These are phyloP conservation scores for Backusella psychrophila DNA, from an alignment of 192 early-diverging fungal species.

Conservation along the genomic window DNA sequence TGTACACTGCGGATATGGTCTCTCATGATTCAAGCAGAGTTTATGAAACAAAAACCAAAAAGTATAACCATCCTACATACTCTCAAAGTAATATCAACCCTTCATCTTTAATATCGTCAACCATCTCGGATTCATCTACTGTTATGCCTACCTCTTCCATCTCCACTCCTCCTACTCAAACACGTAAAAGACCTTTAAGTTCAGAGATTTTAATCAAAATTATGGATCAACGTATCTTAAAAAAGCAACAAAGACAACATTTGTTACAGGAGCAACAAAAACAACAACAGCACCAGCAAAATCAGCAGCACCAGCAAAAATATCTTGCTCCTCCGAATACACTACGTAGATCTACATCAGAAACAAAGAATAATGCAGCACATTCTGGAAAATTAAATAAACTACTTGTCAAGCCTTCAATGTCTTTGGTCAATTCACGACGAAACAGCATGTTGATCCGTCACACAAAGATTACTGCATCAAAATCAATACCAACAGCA, in stretches of 20 bases:
- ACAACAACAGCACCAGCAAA: neutral
- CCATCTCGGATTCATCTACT: neutral
- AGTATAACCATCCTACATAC: neutral
- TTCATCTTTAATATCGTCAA: neutral
- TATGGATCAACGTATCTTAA: constrained; percentile 10
- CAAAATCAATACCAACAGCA: neutral
- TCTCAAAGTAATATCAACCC: neutral
- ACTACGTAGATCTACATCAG: neutral
- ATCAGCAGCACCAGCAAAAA: neutral
- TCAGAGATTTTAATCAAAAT: constrained; percentile 6
- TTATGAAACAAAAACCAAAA: neutral
- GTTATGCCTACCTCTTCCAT: neutral
- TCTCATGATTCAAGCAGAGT: neutral
- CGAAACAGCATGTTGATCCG: neutral
- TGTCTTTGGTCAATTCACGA: neutral
- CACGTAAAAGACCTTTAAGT: constrained; percentile 17
- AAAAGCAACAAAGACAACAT: neutral
- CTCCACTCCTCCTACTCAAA: neutral
- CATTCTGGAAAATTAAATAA: neutral
- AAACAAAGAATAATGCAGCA: neutral
- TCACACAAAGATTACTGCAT: neutral
- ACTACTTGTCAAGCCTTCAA: neutral
- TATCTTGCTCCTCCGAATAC: neutral
- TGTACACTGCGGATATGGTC: constrained; percentile 1
- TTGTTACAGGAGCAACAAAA: neutral